Conservation (phyloP, 2,329 filamentous ascomycete species). For the Arachnomyces sp. region DNA sequence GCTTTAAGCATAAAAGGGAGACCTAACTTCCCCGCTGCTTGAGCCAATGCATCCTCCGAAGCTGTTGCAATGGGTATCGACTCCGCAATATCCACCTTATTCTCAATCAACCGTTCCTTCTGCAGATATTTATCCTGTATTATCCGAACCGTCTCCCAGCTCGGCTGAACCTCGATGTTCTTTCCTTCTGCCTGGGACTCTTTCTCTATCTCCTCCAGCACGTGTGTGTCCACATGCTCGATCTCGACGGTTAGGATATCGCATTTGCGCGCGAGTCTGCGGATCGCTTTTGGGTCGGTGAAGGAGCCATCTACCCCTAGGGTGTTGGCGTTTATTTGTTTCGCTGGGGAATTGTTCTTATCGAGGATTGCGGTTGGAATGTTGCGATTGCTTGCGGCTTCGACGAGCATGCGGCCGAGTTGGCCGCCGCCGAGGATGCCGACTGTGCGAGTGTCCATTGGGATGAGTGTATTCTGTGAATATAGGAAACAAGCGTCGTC, state of each 20-base stretch:
- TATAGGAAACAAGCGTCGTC: too few species aligned
- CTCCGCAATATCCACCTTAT: slow-evolving; percentile 63
- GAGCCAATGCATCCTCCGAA: slow-evolving; percentile 52
- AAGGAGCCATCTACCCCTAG: slow-evolving; percentile 79
- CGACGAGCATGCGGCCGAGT: slow-evolving; percentile 86
- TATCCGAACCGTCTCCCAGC: slow-evolving; percentile 73
- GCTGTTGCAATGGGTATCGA: slow-evolving; percentile 28
- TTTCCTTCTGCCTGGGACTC: slow-evolving; percentile 56
- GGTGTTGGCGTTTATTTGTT: slow-evolving; percentile 70
- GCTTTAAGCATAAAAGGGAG: slow-evolving; percentile 91
- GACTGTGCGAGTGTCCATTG: slow-evolving; percentile 17
- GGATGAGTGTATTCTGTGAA: too few species aligned
- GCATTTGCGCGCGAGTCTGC: slow-evolving; percentile 64
- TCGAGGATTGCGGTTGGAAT: slow-evolving; percentile 75
- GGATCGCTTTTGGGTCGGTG: slow-evolving; percentile 70
- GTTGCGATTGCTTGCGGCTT: slow-evolving; percentile 72
- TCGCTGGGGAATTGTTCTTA: slow-evolving; percentile 65
- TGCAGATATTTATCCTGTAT: slow-evolving; percentile 94
- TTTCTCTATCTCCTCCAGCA: slow-evolving; percentile 65
- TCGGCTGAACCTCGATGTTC: slow-evolving; percentile 54
- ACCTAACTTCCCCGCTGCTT: slow-evolving; percentile 57
- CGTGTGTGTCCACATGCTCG: slow-evolving; percentile 86
- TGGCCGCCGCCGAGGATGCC: slow-evolving; percentile 58
- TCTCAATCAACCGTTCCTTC: slow-evolving; percentile 65
- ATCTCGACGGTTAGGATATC: slow-evolving; percentile 90